These are phyloP conservation scores for Plasmodium falciparum DNA, from an alignment of 169 alveolate species.

Conservation along the genomic window DNA sequence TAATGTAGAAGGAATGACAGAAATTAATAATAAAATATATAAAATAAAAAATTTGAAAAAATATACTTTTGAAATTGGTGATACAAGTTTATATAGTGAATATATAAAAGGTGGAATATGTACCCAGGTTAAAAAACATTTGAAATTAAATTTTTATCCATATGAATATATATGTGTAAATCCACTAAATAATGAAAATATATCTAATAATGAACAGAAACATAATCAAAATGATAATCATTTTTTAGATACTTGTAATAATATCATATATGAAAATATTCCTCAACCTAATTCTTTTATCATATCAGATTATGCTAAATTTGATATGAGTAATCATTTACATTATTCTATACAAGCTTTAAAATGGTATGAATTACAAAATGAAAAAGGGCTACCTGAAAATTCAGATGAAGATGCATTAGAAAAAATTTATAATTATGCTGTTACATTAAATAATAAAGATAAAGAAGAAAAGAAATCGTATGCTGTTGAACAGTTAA, in stretches of 20 bases:
- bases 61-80: conserved; percentile 93
- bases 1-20: conserved; percentile 98
- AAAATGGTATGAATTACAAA: conserved; percentile 16
- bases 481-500: conserved; percentile 89
- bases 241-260: background rate
- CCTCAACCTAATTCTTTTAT: conserved; percentile 20
- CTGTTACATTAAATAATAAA: conserved; percentile 66
- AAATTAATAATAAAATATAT: conserved; percentile 94
- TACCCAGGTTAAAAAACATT: conserved; percentile 40
- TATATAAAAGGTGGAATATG: conserved; percentile 76
- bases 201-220: background rate
- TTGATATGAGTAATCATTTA: conserved; percentile 22
- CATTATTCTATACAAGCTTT: conserved; percentile 66
- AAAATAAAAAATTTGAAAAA: conserved; percentile 90
- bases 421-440: conserved; percentile 73
- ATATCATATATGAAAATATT: conserved; percentile 4
- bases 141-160: conserved; percentile 40
- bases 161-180: conserved; percentile 24
- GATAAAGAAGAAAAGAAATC: conserved; percentile 76
- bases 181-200: conserved; percentile 2
- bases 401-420: conserved; percentile 34
- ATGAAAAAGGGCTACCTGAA: conserved; percentile 12
- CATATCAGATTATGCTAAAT: conserved; percentile 51
- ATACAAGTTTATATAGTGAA: conserved; percentile 86
- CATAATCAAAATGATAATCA: background rate